These are phyloP conservation scores for Ophiosphaerella korrae DNA, from an alignment of 2,329 filamentous ascomycete genomes.

Conservation along the genomic window DNA sequence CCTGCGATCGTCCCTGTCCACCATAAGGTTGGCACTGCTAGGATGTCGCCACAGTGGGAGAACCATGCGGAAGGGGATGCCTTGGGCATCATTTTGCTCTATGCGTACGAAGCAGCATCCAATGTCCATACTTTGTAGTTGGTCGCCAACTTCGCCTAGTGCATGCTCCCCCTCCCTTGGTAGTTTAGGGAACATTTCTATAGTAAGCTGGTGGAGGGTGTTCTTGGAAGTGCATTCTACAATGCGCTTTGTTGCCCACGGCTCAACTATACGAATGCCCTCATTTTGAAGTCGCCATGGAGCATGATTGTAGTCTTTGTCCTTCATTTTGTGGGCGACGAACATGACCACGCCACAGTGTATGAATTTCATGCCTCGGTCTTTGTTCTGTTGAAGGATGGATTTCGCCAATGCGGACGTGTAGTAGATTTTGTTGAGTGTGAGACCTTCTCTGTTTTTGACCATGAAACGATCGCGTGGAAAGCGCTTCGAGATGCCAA, in stretches of 20 bases:
- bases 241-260: conserved; percentile 83
- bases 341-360: conserved; percentile 99
- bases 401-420: conserved; percentile 82
- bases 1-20: conserved; percentile 92
- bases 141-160: conserved; percentile 86
- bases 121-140: conserved; percentile 77
- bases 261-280: conserved; percentile 87
- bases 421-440: conserved; percentile 96
- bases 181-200: conserved; percentile 97
- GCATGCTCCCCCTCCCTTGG: conserved; percentile 73
- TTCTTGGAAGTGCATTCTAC: conserved; percentile 76
- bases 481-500: conserved; percentile 81
- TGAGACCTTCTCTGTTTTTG: conserved; percentile 85
- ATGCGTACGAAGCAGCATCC: conserved; percentile 90
- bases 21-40: conserved; percentile 91
- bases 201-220: conserved; percentile 80
- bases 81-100: conserved; percentile 72
- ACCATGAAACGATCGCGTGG: conserved; percentile 94
- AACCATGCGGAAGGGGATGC: conserved; percentile 77
- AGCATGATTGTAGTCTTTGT: conserved; percentile 90
- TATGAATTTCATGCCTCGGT: conserved; percentile 90
- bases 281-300: conserved; percentile 96
- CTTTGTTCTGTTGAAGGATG: conserved; percentile 86
- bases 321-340: conserved; percentile 70
- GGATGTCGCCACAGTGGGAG: conserved; percentile 94